Conservation (phyloP, 1,139 yeast genomes). For the Meyerozyma sp. region DNA sequence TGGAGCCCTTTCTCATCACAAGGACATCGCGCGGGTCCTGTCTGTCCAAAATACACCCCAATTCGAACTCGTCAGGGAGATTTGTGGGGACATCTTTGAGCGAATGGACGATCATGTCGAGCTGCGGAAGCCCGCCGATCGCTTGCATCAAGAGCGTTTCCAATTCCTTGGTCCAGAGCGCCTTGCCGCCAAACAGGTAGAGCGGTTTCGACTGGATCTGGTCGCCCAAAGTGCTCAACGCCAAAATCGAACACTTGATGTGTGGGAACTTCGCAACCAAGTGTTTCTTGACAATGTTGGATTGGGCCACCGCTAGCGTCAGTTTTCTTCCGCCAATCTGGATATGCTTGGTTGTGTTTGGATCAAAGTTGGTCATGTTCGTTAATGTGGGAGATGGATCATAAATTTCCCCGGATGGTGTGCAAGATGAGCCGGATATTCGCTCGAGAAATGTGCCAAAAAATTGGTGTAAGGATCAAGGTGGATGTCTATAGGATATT, state of each 20-base stretch:
- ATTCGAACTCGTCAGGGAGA: slow-evolving; percentile 82
- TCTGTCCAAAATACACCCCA: slow-evolving; percentile 82
- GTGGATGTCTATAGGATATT: not conserved
- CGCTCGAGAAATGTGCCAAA: not conserved
- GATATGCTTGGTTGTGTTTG: slow-evolving; percentile 23
- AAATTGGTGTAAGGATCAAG: not conserved
- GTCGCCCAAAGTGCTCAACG: slow-evolving; percentile 86
- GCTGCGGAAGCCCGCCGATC: slow-evolving; percentile 58
- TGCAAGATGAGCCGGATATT: not conserved
- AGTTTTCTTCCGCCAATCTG: slow-evolving; percentile 89
- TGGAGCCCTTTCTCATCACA: slow-evolving; percentile 67
- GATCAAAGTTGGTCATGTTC: not conserved
- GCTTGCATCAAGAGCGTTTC: slow-evolving; percentile 68
- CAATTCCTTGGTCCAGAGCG: slow-evolving; percentile 93
- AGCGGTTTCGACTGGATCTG: slow-evolving; percentile 79
- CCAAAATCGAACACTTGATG: slow-evolving; percentile 59
- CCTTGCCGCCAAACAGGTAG: slow-evolving; percentile 92
- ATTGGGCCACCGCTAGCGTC: slow-evolving; percentile 79
- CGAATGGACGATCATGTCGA: slow-evolving; percentile 90
- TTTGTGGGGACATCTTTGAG: slow-evolving; percentile 93
- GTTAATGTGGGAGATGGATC: not conserved
- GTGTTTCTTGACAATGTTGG: slow-evolving; percentile 62
- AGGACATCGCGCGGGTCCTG: slow-evolving; percentile 92
- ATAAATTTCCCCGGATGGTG: not conserved
- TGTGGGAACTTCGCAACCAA: slow-evolving; percentile 61